phyloP scores from a whole-genome alignment of 768 basidiomycete species.

The Boletus rex-veris region DNA sequence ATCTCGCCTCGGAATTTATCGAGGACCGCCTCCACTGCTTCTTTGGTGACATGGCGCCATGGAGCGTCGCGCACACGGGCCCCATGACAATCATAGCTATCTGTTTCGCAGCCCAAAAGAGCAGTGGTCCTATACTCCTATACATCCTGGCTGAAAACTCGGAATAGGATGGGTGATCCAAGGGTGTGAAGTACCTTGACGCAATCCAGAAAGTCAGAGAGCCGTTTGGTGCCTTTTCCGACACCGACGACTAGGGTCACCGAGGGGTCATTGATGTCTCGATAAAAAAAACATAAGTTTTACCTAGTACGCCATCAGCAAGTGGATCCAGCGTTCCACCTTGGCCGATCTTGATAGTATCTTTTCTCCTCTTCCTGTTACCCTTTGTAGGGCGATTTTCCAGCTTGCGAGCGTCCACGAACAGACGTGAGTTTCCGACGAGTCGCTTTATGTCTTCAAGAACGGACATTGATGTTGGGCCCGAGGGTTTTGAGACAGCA shows the following conservation, averaged over 20 bases:
- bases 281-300: conserved; percentile 15
- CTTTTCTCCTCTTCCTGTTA: conserved; percentile 37
- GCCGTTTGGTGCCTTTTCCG: conserved; percentile 84
- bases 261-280: conserved; percentile 1
- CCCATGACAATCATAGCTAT: conserved; percentile 91
- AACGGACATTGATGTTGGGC: conserved; percentile 87
- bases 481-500: conserved; percentile 87
- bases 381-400: conserved; percentile 49
- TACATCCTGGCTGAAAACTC: conserved; percentile 13
- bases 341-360: conserved; percentile 79
- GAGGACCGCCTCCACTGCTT: conserved; percentile 66
- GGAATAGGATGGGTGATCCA: background rate
- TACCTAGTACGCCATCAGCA: conserved; percentile 92
- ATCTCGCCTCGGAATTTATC: conserved; percentile 82
- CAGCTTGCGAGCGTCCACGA: conserved; percentile 57
- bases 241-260: conserved; percentile 72
- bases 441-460: conserved; percentile 83
- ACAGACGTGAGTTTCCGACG: conserved; percentile 72
- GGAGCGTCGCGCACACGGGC: conserved; percentile 70
- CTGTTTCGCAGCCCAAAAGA: conserved; percentile 90
- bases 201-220: conserved; percentile 81
- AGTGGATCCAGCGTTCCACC: conserved; percentile 96
- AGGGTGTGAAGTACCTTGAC: conserved; percentile 59
- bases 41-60: conserved; percentile 81
- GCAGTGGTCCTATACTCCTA: conserved; percentile 93